Evolutionary conservation across 306 rosid species (phyloP).

Genomic region (Cyamopsis tetragonoloba): DNA sequence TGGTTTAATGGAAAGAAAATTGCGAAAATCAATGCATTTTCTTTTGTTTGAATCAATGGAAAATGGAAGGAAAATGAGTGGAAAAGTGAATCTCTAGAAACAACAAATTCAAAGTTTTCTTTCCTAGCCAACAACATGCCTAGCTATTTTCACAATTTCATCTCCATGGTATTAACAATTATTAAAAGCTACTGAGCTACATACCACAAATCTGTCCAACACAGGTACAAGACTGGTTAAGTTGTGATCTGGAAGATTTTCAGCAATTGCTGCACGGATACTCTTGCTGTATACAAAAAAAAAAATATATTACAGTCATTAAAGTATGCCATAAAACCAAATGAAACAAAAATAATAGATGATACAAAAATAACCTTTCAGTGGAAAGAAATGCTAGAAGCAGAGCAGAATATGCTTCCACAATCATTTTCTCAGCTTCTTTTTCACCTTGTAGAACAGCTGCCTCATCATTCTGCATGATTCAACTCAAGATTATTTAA

Average conservation of each 20-base stretch:
- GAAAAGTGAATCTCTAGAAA: no score
- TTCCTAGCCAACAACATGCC: neutral
- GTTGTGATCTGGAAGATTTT: conserved; percentile 53
- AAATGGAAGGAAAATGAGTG: no score
- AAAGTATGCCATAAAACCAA: neutral
- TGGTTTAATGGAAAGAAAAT: no score
- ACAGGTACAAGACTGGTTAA: conserved; percentile 84
- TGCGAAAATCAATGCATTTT: no score
- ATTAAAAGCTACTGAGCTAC: conserved; percentile 23
- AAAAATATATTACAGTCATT: neutral
- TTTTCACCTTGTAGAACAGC: conserved; percentile 82
- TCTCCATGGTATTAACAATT: neutral
- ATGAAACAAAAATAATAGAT: neutral
- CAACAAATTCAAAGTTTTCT: no score
- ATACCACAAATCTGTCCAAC: conserved; percentile 96
- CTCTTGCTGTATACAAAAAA: conserved; percentile 38
- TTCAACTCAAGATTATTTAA: conserved; percentile 25
- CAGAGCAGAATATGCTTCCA: conserved; percentile 50
- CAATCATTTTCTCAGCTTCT: conserved; percentile 81
- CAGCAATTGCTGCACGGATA: conserved; percentile 42
- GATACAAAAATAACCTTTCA: conserved; percentile 35
- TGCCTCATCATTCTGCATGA: conserved; percentile 72
- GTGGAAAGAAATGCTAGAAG: conserved; percentile 56
- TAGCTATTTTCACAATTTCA: conserved; percentile 2
- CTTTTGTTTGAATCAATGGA: no score